Base-by-base conservation (phyloP, 192 early-diverging fungal species). In the Polychytrium aggregatum region DNA sequence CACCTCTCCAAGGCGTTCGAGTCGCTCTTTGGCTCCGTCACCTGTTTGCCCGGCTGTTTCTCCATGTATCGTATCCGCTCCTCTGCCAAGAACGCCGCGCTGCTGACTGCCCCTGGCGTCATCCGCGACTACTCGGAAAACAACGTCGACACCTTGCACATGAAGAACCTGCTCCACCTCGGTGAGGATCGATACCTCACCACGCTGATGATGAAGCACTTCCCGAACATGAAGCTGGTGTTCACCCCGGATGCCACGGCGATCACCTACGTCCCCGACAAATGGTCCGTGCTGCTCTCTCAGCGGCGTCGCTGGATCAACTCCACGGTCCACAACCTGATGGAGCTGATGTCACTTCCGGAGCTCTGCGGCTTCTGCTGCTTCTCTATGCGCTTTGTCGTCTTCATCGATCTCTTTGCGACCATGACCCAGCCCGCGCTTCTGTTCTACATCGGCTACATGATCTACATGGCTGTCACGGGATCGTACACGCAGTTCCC, bases 291-390 rank as follows among this genome's bases (percentile, higher is more conserved):
- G 7, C 65, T 98, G 38, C 60, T 95, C 10, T 97, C 93, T 8
- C 95, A 98, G 68, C 74, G 94, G 24, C 85, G 94, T 56, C 84
- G 94, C 20, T 97, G 94, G 94, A 97, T 97, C 67, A 97, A 97
- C 68, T 95, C 92, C 10, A 97, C 94, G 0, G 83, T 97, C 24
- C 94, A 97, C 67, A 97, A 97, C 57, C 61, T 95, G 53, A 67
- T 88, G 36, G 94, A 97, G 69, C 71, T 97, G 17, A 59, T 92
- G 33, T 76, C 83, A 50, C 55, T 95, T 20, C 76, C 81, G 1
- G 79, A 94, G 54, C 77, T 97, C 65, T 97, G 94, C 55, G 91
- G 91, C 14, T 88, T 89, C 64, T 93, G 88, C 69, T 97, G 88
- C 67, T 89, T 97, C 66, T 93, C 91, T 2, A 95, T 97, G 91